Conservation (phyloP, 1,284 basidiomycete genomes). For the Rhodotorula sp. region DNA sequence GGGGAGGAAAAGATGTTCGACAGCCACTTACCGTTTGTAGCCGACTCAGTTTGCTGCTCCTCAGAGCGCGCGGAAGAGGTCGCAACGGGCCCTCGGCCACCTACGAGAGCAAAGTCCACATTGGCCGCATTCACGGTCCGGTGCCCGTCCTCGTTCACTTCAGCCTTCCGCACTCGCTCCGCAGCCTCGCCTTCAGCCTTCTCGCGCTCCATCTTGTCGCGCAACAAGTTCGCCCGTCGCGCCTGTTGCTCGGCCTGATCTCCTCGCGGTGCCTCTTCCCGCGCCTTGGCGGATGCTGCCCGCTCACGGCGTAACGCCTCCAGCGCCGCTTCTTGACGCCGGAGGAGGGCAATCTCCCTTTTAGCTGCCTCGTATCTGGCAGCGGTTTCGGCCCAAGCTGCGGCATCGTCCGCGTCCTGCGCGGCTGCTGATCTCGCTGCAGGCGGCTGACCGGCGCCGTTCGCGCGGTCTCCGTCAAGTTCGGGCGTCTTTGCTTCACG, state of each 20-base stretch:
- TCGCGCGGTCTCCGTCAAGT: too few species aligned
- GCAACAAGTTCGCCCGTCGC: background rate
- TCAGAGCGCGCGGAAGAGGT: too few species aligned
- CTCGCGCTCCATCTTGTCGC: background rate
- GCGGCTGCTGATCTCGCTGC: background rate
- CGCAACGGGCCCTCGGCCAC: too few species aligned
- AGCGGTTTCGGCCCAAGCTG: background rate
- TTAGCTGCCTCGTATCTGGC: background rate
- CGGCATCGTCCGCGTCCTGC: background rate
- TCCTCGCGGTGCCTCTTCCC: background rate
- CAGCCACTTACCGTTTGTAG: too few species aligned
- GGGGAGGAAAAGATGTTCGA: too few species aligned
- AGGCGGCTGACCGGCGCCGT: too few species aligned
- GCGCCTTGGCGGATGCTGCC: background rate
- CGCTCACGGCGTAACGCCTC: background rate
- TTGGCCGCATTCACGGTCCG: background rate
- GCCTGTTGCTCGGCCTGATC: background rate
- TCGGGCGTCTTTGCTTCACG: too few species aligned
- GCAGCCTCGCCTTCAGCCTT: background rate
- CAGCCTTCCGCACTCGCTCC: background rate
- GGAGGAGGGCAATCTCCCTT: background rate
- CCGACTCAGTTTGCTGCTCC: too few species aligned
- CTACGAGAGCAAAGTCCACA: background rate
- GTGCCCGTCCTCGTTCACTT: background rate
- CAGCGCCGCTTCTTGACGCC: background rate